phyloP scores from a whole-genome alignment of 768 basidiomycete genomes.

The Russula sp. region DNA sequence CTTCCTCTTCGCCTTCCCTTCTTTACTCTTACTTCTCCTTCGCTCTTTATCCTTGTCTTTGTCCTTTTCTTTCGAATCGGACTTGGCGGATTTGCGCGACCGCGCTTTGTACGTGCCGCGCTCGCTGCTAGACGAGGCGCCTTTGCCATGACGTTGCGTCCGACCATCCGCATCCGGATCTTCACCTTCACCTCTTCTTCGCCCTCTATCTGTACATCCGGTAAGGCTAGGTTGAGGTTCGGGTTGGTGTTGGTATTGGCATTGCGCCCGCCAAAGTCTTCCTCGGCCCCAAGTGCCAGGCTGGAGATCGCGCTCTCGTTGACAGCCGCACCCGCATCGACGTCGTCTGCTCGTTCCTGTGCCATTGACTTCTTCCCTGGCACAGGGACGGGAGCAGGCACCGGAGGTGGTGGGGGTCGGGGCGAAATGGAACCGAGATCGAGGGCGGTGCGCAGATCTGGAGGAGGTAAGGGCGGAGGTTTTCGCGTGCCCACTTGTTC shows the following conservation, averaged over 20 bases:
- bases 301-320: slow-evolving; percentile 52
- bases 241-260: slow-evolving; percentile 37
- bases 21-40: slow-evolving; percentile 18
- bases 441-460: slow-evolving; percentile 41
- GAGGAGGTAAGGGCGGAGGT: slow-evolving; percentile 34
- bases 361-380: slow-evolving; percentile 12
- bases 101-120: slow-evolving; percentile 28
- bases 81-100: slow-evolving; percentile 23
- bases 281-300: slow-evolving; percentile 41
- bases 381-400: slow-evolving; percentile 13
- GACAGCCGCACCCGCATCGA: slow-evolving; percentile 33
- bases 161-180: slow-evolving; percentile 23
- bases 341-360: slow-evolving; percentile 27
- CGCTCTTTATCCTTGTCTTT: slow-evolving; percentile 33
- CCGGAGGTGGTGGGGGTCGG: slow-evolving; percentile 3
- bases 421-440: background rate
- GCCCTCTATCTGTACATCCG: background rate
- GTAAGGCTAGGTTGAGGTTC: slow-evolving; percentile 34
- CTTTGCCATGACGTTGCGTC: slow-evolving; percentile 26
- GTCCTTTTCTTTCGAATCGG: slow-evolving; percentile 22
- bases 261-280: slow-evolving; percentile 34
- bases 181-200: slow-evolving; percentile 17
- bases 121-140: slow-evolving; percentile 24
- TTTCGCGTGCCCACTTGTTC: slow-evolving; percentile 71
- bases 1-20: slow-evolving; percentile 31